A percentile compares a stretch with the other conserved stretches of the same genome.
Conservation (phyloP, 2,329 filamentous ascomycete genomes). For the Sclerotinia glacialis region DNA sequence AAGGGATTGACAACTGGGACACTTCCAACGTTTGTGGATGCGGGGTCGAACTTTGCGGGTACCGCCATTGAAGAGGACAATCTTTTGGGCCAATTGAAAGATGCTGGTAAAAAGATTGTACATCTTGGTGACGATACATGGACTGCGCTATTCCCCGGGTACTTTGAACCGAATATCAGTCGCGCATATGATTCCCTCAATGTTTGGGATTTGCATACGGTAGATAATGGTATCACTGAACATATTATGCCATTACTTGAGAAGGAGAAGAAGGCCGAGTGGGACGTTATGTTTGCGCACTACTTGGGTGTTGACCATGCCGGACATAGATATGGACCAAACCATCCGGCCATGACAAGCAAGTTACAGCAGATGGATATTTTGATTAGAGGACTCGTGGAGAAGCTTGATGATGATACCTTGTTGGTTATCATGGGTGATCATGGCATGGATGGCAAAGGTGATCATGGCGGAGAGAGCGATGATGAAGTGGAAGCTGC, state of each 20-base stretch:
- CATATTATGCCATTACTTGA: slow-evolving; percentile 83
- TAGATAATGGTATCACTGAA: slow-evolving; percentile 91
- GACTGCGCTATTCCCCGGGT: slow-evolving; percentile 88
- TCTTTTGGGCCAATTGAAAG: slow-evolving; percentile 60
- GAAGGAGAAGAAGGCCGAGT: slow-evolving; percentile 61
- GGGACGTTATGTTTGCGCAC: slow-evolving; percentile 95
- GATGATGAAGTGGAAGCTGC: slow-evolving; percentile 94
- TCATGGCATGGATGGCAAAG: slow-evolving; percentile 96
- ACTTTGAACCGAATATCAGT: slow-evolving; percentile 85
- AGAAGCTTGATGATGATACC: slow-evolving; percentile 76
- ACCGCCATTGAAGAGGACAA: slow-evolving; percentile 95
- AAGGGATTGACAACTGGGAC: slow-evolving; percentile 96
- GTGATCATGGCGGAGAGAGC: slow-evolving; percentile 97
- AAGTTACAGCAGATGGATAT: slow-evolving; percentile 90
- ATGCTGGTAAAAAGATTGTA: slow-evolving; percentile 72
- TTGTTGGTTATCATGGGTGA: slow-evolving; percentile 97
- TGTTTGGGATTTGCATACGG: slow-evolving; percentile 94
- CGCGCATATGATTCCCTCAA: slow-evolving; percentile 95
- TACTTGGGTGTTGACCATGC: slow-evolving; percentile 96
- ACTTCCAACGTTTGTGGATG: slow-evolving; percentile 88
- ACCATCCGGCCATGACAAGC: slow-evolving; percentile 85
- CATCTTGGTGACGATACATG: slow-evolving; percentile 98
- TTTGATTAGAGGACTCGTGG: slow-evolving; percentile 70
- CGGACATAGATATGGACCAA: slow-evolving; percentile 90
- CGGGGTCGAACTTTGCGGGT: slow-evolving; percentile 92